Base-by-base conservation (phyloP, 1,139 yeast genomes). In the Taiozyma sp. region DNA sequence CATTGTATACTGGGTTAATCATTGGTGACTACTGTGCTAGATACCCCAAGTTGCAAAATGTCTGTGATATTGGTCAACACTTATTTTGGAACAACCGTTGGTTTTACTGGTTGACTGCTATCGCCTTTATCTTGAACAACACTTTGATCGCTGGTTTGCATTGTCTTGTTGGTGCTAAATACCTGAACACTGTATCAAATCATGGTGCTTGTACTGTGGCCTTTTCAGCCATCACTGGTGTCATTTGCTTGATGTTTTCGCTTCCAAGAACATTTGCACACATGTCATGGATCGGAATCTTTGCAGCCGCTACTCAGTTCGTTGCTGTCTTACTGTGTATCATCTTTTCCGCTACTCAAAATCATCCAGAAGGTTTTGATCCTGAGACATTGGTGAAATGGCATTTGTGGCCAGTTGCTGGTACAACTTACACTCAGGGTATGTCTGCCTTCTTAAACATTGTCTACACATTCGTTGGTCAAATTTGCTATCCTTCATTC, bases 401-500 rank as follows among this genome's bases (percentile, higher is more conserved):
- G 72, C 64, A 66, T 43, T 64, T 77, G 30, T 78, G 81, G 78
- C 82, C 84, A 1, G 71, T 55, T 19, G 54, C 70, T 51, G 84
- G 81, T 4, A 78, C 83, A 24, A 70, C 77, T 8, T 81, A 72
- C 55, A 83, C 79, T n/a, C 62, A 67, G 30, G 84, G 73, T 6
- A 79, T 80, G 84, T 67, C 74, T 44, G 86, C 86, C 0, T 72
- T 76, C 55, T 70, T 81, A 59, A 81, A 81, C 65, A 81, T 81
- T 56, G 80, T 79, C 34, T 81, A 80, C 65, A 80, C 85, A 1
- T 80, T 81, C 65, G 85, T 80, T 34, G 87, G 86, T 4, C 86
- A 81, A 65, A 77, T 81, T 61, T 78, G 83, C 3, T 80, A 80
- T 57, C 86, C 86, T 1, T 79, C 83, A 16, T 80, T 81, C 63